Conservation (phyloP, 768 basidiomycete species). For the Boletus pseudopeckii region DNA sequence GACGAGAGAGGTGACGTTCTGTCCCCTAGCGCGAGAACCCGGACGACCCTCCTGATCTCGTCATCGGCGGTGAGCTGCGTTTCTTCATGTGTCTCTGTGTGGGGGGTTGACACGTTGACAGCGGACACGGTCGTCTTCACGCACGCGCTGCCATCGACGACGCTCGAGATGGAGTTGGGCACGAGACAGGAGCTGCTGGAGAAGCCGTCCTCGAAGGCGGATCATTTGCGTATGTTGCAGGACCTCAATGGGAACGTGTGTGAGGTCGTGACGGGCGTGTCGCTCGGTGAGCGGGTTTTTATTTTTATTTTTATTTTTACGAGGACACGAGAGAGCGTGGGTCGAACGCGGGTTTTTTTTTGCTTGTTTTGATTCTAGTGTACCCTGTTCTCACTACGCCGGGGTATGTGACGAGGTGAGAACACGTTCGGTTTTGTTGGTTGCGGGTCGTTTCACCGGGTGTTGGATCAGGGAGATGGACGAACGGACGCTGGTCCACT, state of each 20-base stretch:
- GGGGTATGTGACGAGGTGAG: conserved; percentile 68
- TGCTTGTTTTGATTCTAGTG: conserved; percentile 35
- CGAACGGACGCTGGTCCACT: conserved; percentile 77
- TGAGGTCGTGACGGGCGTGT: conserved; percentile 90
- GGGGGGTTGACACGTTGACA: conserved; percentile 25
- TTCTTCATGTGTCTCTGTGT: too few relatives aligned
- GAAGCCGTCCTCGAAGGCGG: conserved; percentile 76
- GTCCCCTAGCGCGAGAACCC: conserved; percentile 44
- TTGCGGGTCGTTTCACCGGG: background rate
- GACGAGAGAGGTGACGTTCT: background rate
- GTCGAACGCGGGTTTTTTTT: too few relatives aligned
- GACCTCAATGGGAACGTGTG: conserved; percentile 84
- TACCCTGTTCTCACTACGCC: conserved; percentile 75
- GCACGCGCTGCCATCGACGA: conserved; percentile 59
- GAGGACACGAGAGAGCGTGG: too few relatives aligned
- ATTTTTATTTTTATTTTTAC: background rate
- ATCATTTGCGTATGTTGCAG: conserved; percentile 83
- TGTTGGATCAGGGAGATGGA: conserved; percentile 61
- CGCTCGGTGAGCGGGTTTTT: conserved; percentile 56
- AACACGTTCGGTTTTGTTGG: too few relatives aligned
- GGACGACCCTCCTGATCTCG: conserved; percentile 73
- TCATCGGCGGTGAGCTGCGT: conserved; percentile 65
- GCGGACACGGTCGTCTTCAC: conserved; percentile 97
- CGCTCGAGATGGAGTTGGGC: conserved; percentile 39
- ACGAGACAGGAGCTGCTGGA: conserved; percentile 76